A percentile compares a stretch with the other conserved stretches of the same genome.
These are phyloP conservation scores for Karstenula rhodostoma DNA, from an alignment of 2,329 filamentous ascomycete genomes.

Conservation along the genomic window DNA sequence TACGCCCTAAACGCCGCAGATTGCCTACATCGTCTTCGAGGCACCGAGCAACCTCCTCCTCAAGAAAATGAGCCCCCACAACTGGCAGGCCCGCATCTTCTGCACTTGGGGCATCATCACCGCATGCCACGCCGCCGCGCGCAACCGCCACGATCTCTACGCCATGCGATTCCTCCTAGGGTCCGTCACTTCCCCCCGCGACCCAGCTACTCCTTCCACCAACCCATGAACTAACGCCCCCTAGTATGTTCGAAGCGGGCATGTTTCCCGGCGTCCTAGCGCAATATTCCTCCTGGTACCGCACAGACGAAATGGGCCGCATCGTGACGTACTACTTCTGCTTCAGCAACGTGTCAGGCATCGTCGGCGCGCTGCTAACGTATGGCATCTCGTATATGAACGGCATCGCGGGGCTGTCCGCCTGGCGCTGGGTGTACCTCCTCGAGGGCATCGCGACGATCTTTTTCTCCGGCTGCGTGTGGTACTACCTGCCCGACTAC, in stretches of 20 bases:
- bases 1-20: constrained; percentile 22
- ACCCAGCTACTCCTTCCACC: too few relatives aligned
- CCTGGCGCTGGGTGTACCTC: constrained; percentile 52
- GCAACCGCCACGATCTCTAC: constrained; percentile 35
- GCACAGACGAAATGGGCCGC: constrained; percentile 49
- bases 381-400: constrained; percentile 34
- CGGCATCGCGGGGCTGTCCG: constrained; percentile 25
- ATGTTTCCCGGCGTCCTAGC: constrained; percentile 42
- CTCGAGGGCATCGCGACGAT: constrained; percentile 56
- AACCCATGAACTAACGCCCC: constrained; percentile 45
- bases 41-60: constrained; percentile 49
- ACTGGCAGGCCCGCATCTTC: constrained; percentile 47
- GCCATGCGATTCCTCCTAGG: constrained; percentile 34
- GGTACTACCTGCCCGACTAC: constrained; percentile 54
- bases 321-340: constrained; percentile 48
- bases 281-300: constrained; percentile 48
- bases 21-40: constrained; percentile 35
- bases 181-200: constrained; percentile 6
- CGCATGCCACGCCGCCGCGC: constrained; percentile 40
- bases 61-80: constrained; percentile 46
- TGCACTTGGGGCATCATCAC: constrained; percentile 36
- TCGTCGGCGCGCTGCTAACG: constrained; percentile 41
- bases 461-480: constrained; percentile 51
- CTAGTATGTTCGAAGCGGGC: constrained; percentile 35
- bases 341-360: constrained; percentile 43